These are phyloP conservation scores for Yarrowia osloensis DNA, from an alignment of 805 yeast genomes.

Conservation along the genomic window DNA sequence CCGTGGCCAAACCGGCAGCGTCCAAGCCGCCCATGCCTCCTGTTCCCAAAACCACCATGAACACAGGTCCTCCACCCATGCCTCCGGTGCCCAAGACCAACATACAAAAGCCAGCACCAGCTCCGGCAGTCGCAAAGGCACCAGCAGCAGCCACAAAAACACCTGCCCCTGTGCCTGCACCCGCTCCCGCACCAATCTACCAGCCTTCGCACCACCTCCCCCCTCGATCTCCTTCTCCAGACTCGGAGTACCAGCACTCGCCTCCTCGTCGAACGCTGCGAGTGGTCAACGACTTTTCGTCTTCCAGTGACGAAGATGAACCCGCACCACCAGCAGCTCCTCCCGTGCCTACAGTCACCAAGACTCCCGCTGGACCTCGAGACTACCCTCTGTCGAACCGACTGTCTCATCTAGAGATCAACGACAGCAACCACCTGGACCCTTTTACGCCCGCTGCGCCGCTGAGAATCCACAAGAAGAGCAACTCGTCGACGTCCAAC, in stretches of 20 bases:
- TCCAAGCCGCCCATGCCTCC: slow-evolving; percentile 9
- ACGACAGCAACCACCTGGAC: slow-evolving; percentile 11
- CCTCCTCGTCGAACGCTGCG: slow-evolving; percentile 16
- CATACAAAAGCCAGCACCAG: background rate
- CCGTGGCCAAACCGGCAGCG: background rate
- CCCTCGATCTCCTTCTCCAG: background rate
- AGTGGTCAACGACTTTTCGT: slow-evolving; percentile 23
- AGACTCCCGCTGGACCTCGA: slow-evolving; percentile 14
- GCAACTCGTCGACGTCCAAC: background rate
- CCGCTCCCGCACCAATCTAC: background rate
- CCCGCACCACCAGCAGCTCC: background rate
- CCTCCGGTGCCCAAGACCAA: slow-evolving; percentile 13
- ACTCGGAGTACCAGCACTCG: background rate
- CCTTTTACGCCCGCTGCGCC: slow-evolving; percentile 19
- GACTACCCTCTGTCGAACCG: slow-evolving; percentile 20
- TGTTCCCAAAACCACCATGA: background rate
- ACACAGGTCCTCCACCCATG: background rate
- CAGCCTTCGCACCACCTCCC: slow-evolving; percentile 19
- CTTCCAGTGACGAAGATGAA: slow-evolving; percentile 24
- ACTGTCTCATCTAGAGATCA: slow-evolving; percentile 7
- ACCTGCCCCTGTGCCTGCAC: background rate
- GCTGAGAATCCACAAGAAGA: slow-evolving; percentile 19
- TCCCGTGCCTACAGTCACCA: background rate
- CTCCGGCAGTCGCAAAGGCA: background rate
- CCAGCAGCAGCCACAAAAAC: background rate